These are phyloP conservation scores for Nicotiana paniculata DNA, from an alignment of 257 asterid species.

Conservation along the genomic window DNA sequence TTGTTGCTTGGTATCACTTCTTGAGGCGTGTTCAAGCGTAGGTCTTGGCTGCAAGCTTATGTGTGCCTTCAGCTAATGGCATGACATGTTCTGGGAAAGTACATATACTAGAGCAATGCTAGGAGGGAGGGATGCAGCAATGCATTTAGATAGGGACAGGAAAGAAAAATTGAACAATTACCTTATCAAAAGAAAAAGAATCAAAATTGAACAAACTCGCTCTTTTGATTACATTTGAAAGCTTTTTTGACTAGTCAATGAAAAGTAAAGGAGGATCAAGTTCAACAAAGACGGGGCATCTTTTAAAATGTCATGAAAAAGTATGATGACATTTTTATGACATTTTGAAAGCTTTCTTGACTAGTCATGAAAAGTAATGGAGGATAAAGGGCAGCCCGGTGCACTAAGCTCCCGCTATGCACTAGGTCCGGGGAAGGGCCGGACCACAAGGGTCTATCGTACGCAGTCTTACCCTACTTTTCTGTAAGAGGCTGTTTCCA, in stretches of 20 bases:
- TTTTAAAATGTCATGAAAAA: background rate
- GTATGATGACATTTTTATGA: too few species aligned
- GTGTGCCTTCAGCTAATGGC: conserved; percentile 15
- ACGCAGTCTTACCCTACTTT: too few species aligned
- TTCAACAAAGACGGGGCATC: background rate
- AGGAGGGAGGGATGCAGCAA: conserved; percentile 18
- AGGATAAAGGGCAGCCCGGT: too few species aligned
- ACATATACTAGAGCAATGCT: conserved; percentile 33
- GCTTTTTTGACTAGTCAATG: background rate
- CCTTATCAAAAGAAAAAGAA: too few species aligned
- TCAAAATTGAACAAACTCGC: background rate
- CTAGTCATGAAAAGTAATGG: too few species aligned
- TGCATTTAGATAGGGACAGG: background rate
- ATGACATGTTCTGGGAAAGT: conserved; percentile 41
- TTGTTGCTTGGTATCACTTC: background rate
- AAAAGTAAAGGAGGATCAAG: background rate
- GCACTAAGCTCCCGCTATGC: too few species aligned
- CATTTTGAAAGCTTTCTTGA: too few species aligned
- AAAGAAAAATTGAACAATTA: background rate
- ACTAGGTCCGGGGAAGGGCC: too few species aligned
- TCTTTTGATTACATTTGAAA: background rate
- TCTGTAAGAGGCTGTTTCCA: too few species aligned
- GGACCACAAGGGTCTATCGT: too few species aligned
- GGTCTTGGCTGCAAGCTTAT: conserved; percentile 6
- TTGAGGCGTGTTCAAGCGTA: background rate